phyloP scores from a whole-genome alignment of 163 green algal species.

The Chlorella variabilis region DNA sequence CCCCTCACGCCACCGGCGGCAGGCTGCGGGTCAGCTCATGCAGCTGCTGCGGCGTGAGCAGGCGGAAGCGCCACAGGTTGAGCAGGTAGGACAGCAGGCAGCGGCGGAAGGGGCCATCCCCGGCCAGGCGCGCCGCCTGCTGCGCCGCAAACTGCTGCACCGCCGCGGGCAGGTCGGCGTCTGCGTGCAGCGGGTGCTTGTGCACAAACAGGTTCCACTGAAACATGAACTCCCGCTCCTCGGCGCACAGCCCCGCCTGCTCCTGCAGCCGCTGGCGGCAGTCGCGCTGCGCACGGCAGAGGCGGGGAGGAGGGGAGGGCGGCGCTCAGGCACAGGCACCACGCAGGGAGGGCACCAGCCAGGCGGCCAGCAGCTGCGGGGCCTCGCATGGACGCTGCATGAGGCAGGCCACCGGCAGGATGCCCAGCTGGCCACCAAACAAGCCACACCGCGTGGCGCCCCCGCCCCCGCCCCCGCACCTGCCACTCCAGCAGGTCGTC shows the following conservation, averaged over 20 bases:
- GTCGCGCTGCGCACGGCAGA: conserved; percentile 9
- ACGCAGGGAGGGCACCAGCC: too few relatives aligned
- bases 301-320: neutral
- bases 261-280: conserved; percentile 33
- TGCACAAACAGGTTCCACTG: conserved; percentile 37
- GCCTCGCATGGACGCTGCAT: too few relatives aligned
- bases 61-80: conserved; percentile 42
- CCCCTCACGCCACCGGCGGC: neutral
- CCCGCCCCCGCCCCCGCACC: conserved; percentile 3
- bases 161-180: conserved; percentile 14
- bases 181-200: conserved; percentile 27
- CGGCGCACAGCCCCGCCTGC: conserved; percentile 2
- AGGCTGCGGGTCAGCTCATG: neutral
- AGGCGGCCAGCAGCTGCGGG: too few relatives aligned
- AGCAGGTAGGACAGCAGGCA: conserved; percentile 26
- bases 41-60: conserved; percentile 39
- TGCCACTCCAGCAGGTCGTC: conserved; percentile 30
- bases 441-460: too few relatives aligned
- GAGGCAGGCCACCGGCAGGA: too few relatives aligned
- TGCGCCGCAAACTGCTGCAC: conserved; percentile 8
- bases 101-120: conserved; percentile 18
- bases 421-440: too few relatives aligned
- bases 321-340: neutral
- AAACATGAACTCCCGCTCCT: conserved; percentile 39
- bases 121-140: neutral